Conservation (phyloP, 805 yeast species). For the Wickerhamomyces chaumierensis region DNA sequence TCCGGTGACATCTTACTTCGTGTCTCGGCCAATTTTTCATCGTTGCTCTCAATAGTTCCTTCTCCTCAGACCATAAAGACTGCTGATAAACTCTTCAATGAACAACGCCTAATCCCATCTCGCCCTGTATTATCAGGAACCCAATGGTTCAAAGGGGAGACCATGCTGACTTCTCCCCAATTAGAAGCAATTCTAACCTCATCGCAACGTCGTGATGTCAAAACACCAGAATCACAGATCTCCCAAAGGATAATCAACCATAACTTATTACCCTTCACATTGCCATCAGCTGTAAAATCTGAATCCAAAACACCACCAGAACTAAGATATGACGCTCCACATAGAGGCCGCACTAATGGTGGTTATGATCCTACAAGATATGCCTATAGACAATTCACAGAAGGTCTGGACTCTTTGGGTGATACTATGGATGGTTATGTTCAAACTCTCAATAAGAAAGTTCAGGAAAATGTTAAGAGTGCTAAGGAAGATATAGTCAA, state of each 20-base stretch:
- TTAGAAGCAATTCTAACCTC: not conserved
- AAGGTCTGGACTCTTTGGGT: constrained; percentile 41
- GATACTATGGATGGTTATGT: constrained; percentile 49
- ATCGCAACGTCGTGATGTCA: constrained; percentile 10
- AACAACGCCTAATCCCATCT: constrained; percentile 53
- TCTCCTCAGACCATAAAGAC: constrained; percentile 2
- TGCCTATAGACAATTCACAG: constrained; percentile 34
- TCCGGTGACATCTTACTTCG: constrained; percentile 52
- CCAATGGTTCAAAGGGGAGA: constrained; percentile 80
- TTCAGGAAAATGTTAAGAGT: constrained; percentile 39
- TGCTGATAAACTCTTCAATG: constrained; percentile 57
- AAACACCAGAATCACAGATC: constrained; percentile 46
- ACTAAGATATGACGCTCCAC: constrained; percentile 36
- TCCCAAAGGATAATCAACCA: constrained; percentile 30
- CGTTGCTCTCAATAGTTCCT: constrained; percentile 36
- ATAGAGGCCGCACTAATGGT: constrained; percentile 24
- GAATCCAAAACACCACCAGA: constrained; percentile 9
- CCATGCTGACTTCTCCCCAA: constrained; percentile 27
- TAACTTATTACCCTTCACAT: constrained; percentile 1
- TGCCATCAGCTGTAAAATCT: constrained; percentile 7
- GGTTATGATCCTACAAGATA: constrained; percentile 30
- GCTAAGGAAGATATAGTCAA: constrained; percentile 39
- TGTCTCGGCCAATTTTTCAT: constrained; percentile 42
- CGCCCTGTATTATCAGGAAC: constrained; percentile 73
- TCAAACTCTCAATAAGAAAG: constrained; percentile 36